phyloP scores from a whole-genome alignment of 2,329 filamentous ascomycete species.

The Chalaropsis ovoidea region DNA sequence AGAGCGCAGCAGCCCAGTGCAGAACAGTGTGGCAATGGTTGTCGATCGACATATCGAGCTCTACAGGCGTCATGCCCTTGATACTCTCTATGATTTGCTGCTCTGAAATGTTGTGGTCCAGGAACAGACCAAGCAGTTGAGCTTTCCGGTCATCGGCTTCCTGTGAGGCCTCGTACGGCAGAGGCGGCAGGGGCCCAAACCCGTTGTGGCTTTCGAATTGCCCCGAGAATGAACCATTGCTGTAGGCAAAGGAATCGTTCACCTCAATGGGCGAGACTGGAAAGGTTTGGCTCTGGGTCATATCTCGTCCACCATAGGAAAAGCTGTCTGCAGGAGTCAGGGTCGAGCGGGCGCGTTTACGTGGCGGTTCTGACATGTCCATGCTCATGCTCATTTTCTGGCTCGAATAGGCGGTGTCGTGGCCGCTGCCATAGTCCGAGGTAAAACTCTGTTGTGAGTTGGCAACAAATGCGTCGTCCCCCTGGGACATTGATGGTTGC shows the following conservation, averaged over 20 bases:
- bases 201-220: conserved; percentile 35
- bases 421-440: conserved; percentile 56
- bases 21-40: conserved; percentile 79
- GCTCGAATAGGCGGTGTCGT: conserved; percentile 23
- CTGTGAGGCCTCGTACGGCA: conserved; percentile 50
- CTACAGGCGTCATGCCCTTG: conserved; percentile 60
- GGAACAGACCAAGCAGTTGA: conserved; percentile 71
- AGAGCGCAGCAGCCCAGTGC: conserved; percentile 92
- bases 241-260: conserved; percentile 67
- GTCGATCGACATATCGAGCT: conserved; percentile 89
- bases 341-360: conserved; percentile 59
- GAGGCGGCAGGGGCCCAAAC: conserved; percentile 52
- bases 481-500: conserved; percentile 57
- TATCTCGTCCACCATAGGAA: conserved; percentile 39
- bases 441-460: conserved; percentile 77
- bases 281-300: conserved; percentile 41
- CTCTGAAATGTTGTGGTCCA: conserved; percentile 61
- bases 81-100: conserved; percentile 67
- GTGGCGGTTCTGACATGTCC: conserved; percentile 61
- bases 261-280: conserved; percentile 68
- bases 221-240: conserved; percentile 34
- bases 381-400: conserved; percentile 37
- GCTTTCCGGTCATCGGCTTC: conserved; percentile 71
- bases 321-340: conserved; percentile 50
- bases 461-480: conserved; percentile 54